Percentiles rank a stretch among this genome's conserved stretches.
These are phyloP conservation scores for Chalciporus chontae DNA, from an alignment of 768 basidiomycete genomes.

Conservation along the genomic window DNA sequence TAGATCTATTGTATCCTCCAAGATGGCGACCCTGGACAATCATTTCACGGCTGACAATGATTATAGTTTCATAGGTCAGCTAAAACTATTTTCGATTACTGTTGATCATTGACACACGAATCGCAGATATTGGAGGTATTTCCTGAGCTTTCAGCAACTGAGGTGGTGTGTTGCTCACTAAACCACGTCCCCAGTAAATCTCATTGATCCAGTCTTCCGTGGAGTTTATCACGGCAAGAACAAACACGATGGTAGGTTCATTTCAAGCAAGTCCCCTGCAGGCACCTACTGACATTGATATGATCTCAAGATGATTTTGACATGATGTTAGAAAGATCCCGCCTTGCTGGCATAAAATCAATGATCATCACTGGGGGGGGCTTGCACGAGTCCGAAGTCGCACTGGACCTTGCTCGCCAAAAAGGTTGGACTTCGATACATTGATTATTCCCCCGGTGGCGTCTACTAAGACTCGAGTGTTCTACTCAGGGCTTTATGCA, in stretches of 20 bases:
- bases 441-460: too few relatives aligned
- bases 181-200: conserved; percentile 37
- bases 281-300: neutral
- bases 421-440: conserved; percentile 37
- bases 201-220: conserved; percentile 57
- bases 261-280: neutral
- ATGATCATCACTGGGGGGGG: conserved; percentile 80
- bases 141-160: neutral
- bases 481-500: conserved; percentile 52
- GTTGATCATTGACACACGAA: neutral
- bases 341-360: conserved; percentile 56
- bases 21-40: neutral
- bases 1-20: too few relatives aligned
- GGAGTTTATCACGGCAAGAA: conserved; percentile 46
- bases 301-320: conserved; percentile 55
- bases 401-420: conserved; percentile 57
- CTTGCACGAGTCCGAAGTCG: conserved; percentile 57
- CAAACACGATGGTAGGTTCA: conserved; percentile 46
- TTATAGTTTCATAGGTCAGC: conserved; percentile 36
- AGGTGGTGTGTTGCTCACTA: neutral
- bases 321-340: conserved; percentile 53
- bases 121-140: conserved; percentile 40
- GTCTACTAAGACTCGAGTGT: too few relatives aligned
- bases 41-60: neutral
- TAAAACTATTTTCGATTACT: neutral